Conservation (phyloP, 2,329 filamentous ascomycete genomes). For the Trichoderma atroviride region DNA sequence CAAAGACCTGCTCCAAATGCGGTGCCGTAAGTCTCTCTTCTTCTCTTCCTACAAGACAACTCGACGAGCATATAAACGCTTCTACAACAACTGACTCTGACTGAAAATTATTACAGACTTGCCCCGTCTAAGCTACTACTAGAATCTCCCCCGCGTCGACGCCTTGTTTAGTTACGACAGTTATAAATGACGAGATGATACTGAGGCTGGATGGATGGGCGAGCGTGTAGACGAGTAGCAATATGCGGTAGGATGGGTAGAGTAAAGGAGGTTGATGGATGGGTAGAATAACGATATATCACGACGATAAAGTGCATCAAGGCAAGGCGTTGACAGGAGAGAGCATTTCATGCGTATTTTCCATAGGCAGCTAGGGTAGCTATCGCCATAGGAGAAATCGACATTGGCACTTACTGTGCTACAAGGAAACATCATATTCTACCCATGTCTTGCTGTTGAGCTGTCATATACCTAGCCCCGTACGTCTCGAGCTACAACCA, state of each 20-base stretch:
- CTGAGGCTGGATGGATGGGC: not conserved
- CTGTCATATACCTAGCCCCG: not conserved
- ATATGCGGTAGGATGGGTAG: not conserved
- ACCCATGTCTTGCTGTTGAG: not conserved
- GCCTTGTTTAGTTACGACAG: not conserved
- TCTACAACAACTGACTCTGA: not conserved
- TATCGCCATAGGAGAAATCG: not conserved
- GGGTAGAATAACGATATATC: not conserved
- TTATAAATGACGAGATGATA: not conserved
- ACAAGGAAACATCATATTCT: not conserved
- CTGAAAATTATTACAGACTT: constrained; percentile 32
- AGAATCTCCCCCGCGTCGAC: not conserved
- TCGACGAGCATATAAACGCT: no score
- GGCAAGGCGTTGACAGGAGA: not conserved
- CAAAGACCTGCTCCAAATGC: constrained; percentile 59
- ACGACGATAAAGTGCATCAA: not conserved
- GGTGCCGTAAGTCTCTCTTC: constrained; percentile 54
- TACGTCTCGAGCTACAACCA: not conserved
- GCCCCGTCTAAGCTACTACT: constrained; percentile 36
- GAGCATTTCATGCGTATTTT: not conserved
- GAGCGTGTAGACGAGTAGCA: not conserved
- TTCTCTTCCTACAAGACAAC: not conserved
- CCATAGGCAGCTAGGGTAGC: not conserved
- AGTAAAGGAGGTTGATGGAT: not conserved
- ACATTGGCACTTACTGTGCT: not conserved